Conservation (phyloP, 73 alveolate species). For the Tetrahymena malaccensis region DNA sequence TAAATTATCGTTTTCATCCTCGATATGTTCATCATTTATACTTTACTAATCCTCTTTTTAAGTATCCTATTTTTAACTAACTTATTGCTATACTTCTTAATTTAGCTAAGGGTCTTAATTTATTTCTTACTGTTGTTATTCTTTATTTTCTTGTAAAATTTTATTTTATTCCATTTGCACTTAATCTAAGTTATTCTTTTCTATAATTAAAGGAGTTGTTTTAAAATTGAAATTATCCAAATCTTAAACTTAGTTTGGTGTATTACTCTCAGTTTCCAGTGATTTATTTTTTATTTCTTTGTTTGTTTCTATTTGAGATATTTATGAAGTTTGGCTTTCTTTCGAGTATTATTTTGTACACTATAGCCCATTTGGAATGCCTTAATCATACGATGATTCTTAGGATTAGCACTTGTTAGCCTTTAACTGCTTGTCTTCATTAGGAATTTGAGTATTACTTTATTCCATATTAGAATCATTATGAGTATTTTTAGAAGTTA, state of each 20-base stretch:
- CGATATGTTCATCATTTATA: not conserved
- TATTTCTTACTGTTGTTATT: not conserved
- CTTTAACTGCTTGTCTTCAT: not conserved
- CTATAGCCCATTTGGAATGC: not conserved
- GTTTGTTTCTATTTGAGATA: not conserved
- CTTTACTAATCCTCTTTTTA: not conserved
- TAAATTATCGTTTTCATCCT: not conserved
- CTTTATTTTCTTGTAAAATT: not conserved
- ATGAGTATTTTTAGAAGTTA: not conserved
- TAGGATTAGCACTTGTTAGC: not conserved
- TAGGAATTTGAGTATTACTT: not conserved
- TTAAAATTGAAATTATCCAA: not conserved
- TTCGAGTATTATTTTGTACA: not conserved
- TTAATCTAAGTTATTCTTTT: not conserved
- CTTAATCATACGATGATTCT: not conserved
- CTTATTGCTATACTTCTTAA: not conserved
- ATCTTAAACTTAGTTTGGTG: not conserved
- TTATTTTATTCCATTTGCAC: not conserved
- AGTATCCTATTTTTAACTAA: no score
- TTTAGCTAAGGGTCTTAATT: no score
- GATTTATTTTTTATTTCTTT: not conserved
- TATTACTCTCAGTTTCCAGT: not conserved
- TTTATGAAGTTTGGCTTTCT: not conserved
- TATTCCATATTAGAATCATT: not conserved
- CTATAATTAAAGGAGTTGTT: not conserved